Base-by-base conservation (phyloP, 208 protist genomes). In the Vickermania ingenoplastis region DNA sequence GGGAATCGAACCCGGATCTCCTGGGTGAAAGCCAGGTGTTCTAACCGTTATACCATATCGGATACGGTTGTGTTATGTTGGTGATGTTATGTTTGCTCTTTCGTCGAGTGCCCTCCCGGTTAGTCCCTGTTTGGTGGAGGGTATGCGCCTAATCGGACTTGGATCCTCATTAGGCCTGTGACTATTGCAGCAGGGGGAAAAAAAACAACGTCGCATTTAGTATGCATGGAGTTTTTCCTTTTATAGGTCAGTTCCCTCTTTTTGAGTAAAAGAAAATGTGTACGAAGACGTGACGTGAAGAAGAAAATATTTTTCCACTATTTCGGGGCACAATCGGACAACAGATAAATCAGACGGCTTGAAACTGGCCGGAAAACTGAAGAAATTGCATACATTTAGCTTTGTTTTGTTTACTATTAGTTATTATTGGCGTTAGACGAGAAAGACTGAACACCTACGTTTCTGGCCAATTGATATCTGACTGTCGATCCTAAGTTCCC, bases 1-100 rank as follows among this genome's bases (percentile, higher is more conserved):
- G 61, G 61, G 61, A 49, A 30, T 65, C 61, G 61, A 65, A 65
- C 61, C 61, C 61, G 31, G 52, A 66, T 59, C 53, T 52, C 59
- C 57, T 53, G 61, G 61, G 59, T 41, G 50, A 7, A 45, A 17
- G 11, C 11, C 36, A 7, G 36, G 36, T 45, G 7, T 17, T 7
- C 36, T 45, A 45, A n/a, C 17, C 17, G 17, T 45, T 45, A 45
- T 45, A n/a, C 17, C 11, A 17, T n/a, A 45, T n/a, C 36, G 36
- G 7, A 45, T 45, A n/a, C 17, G 7, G 36, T 45, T 45, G 7
- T 45, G 36, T 45, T n/a, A 7, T n/a, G 7, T 45, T 45, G 7
- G 7, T 45, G 36, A 7, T 45, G 11, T 45, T 45, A 45, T 45
- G 7, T 17, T 17, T 17, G 36, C 11, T 45, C 36, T 45, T 17